Evolutionary conservation across 352 stramenopile species (phyloP).

Genomic region (Phytophthora boehmeriae): DNA sequence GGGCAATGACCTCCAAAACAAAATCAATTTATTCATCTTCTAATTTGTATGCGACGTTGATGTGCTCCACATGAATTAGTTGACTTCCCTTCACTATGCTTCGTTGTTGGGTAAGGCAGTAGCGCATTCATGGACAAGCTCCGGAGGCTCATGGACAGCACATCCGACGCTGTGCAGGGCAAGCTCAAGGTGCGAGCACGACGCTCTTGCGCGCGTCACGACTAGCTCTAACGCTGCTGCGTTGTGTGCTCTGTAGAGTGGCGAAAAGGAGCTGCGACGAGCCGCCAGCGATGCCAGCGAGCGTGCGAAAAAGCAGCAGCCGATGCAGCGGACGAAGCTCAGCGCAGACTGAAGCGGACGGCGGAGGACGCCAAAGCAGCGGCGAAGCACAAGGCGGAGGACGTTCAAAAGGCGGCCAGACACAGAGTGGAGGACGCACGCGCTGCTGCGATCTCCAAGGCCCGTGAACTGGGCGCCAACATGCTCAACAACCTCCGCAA

Average conservation of each 20-base stretch:
- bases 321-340: conserved; percentile 15
- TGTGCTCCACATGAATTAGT: neutral
- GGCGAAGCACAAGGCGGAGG: conserved; percentile 13
- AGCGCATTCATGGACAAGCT: conserved; percentile 33
- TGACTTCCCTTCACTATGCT: neutral
- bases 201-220: neutral
- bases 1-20: neutral
- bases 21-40: neutral
- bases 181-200: conserved; percentile 27
- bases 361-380: conserved; percentile 15
- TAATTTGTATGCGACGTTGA: too few species aligned
- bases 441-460: conserved; percentile 28
- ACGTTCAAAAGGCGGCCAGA: conserved; percentile 15
- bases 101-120: neutral
- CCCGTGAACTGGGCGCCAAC: conserved; percentile 31
- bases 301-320: conserved; percentile 4
- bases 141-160: conserved; percentile 17
- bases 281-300: conserved; percentile 19
- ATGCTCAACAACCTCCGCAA: conserved; percentile 52
- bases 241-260: conserved; percentile 5
- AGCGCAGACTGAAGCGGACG: conserved; percentile 18
- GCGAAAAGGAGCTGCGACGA: conserved; percentile 19
- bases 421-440: conserved; percentile 31
- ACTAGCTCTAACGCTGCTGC: neutral
- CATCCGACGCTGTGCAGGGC: conserved; percentile 29